phyloP scores from a whole-genome alignment of 2,329 filamentous ascomycete genomes.

The Ascocoryne sarcoides region DNA sequence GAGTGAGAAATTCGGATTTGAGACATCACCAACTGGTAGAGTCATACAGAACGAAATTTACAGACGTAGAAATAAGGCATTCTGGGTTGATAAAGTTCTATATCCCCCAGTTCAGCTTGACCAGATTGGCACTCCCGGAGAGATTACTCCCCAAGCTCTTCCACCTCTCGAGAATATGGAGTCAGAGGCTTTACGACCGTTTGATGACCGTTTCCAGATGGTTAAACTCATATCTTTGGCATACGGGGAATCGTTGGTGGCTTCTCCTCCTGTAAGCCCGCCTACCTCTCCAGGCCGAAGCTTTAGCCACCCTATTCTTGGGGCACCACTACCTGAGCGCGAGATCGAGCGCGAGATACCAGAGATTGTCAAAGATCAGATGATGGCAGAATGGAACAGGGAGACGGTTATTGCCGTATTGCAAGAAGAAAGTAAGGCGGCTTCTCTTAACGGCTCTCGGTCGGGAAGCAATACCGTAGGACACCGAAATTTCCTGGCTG shows the following conservation, averaged over 20 bases:
- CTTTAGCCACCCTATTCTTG: conserved; percentile 53
- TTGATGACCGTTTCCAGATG: conserved; percentile 62
- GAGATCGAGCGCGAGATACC: conserved; percentile 51
- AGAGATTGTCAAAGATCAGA: conserved; percentile 58
- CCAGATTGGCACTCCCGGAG: conserved; percentile 47
- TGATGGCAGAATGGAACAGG: conserved; percentile 72
- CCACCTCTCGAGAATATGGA: conserved; percentile 43
- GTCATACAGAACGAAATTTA: conserved; percentile 69
- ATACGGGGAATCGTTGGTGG: conserved; percentile 50
- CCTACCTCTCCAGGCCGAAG: conserved; percentile 58
- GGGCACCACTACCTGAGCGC: conserved; percentile 34
- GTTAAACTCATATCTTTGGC: conserved; percentile 65
- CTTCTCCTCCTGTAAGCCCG: conserved; percentile 62
- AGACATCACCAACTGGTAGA: conserved; percentile 57
- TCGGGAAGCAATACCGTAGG: conserved; percentile 44
- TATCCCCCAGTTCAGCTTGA: conserved; percentile 60
- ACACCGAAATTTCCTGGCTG: conserved; percentile 46
- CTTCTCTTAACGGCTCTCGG: conserved; percentile 68
- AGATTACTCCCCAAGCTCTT: conserved; percentile 35
- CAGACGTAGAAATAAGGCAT: conserved; percentile 60
- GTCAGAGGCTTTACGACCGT: conserved; percentile 59
- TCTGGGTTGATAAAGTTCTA: conserved; percentile 71
- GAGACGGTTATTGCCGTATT: conserved; percentile 62
- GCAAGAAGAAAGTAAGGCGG: conserved; percentile 60
- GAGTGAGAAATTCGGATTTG: conserved; percentile 68